These are phyloP conservation scores for Tetracladium maxilliforme DNA, from an alignment of 2,329 filamentous ascomycete genomes.

Conservation along the genomic window DNA sequence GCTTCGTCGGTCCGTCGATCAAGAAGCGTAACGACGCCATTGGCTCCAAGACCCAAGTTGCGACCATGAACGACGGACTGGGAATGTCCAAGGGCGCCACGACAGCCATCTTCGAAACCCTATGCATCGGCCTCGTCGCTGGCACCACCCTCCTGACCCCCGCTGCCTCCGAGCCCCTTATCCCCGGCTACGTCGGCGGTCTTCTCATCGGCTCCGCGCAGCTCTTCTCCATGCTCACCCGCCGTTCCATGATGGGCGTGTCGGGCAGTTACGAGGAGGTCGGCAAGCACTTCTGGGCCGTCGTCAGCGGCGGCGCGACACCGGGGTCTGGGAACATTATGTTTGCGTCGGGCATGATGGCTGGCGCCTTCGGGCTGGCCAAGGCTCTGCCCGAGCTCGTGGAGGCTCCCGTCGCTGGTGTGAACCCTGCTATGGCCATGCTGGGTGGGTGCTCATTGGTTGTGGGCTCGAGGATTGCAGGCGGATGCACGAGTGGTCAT, in stretches of 20 bases:
- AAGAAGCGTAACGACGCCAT: conserved; percentile 1
- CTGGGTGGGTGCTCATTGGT: conserved; percentile 41
- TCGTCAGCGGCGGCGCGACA: conserved; percentile 12
- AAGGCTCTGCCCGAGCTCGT: conserved; percentile 4
- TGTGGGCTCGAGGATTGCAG: conserved; percentile 44
- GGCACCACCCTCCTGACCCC: conserved; percentile 20
- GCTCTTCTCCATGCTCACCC: conserved; percentile 34
- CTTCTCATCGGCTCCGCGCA: conserved; percentile 43
- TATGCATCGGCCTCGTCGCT: conserved; percentile 18
- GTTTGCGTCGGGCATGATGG: neutral
- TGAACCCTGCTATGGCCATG: conserved; percentile 19
- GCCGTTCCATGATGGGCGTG: conserved; percentile 40
- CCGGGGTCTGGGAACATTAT: conserved; percentile 22
- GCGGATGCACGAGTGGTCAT: conserved; percentile 55
- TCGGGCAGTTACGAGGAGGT: conserved; percentile 47
- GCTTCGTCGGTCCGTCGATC: conserved; percentile 16
- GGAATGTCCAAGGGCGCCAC: neutral
- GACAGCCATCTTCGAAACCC: conserved; percentile 1
- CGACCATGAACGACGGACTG: neutral
- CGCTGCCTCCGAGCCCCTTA: conserved; percentile 25
- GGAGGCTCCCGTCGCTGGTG: conserved; percentile 15
- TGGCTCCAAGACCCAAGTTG: neutral
- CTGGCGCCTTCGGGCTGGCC: neutral
- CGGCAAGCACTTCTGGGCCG: conserved; percentile 35
- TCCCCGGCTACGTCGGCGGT: conserved; percentile 31